A percentile compares a stretch with the other conserved stretches of the same genome.
Evolutionary conservation across 768 basidiomycete species (phyloP).

Genomic region (Mycena galericulata): DNA sequence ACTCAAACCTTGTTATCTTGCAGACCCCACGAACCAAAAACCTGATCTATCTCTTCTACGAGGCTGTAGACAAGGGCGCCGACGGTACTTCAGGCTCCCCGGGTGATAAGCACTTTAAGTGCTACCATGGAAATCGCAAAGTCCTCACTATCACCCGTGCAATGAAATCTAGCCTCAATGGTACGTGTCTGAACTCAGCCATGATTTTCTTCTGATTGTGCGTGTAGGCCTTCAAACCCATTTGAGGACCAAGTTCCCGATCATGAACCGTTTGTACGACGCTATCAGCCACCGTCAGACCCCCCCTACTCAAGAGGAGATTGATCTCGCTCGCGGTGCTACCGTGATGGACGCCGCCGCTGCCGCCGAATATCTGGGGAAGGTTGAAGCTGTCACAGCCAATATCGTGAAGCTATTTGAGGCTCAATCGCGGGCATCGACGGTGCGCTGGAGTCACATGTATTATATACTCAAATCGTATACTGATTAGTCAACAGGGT

Average conservation of each 20-base stretch:
- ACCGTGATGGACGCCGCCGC: neutral
- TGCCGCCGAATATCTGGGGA: slow-evolving; percentile 3
- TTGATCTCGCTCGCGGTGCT: slow-evolving; percentile 1
- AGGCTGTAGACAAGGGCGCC: too few relatives aligned
- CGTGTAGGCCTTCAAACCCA: neutral
- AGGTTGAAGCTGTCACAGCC: neutral
- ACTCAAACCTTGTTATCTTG: too few relatives aligned
- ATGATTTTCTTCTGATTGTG: neutral
- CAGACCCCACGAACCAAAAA: too few relatives aligned
- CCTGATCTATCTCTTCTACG: too few relatives aligned
- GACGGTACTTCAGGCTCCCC: too few relatives aligned
- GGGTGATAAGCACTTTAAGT: too few relatives aligned
- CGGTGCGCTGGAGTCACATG: neutral
- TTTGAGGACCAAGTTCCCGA: neutral
- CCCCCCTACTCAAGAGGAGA: slow-evolving; percentile 4
- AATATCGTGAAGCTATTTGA: slow-evolving; percentile 8
- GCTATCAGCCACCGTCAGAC: neutral
- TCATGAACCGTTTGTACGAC: neutral
- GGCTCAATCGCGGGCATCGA: neutral
- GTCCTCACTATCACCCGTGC: neutral
- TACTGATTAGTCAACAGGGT: slow-evolving; percentile 18
- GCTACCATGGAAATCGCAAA: neutral
- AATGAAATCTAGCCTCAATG: slow-evolving; percentile 1
- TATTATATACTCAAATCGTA: neutral
- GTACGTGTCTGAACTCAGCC: neutral